phyloP scores from a whole-genome alignment of 73 alveolate species.

The Paramecium caudatum region DNA sequence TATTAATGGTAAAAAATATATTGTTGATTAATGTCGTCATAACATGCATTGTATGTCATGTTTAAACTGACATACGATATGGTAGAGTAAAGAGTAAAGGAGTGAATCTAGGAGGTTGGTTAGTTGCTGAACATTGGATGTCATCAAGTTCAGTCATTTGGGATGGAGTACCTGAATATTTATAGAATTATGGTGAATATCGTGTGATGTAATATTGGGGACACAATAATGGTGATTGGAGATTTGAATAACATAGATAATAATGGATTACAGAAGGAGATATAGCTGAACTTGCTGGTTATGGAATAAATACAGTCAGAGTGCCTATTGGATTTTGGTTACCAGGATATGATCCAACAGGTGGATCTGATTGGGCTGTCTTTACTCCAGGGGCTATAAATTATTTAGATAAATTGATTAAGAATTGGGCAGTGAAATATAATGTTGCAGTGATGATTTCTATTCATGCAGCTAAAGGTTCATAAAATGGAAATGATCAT shows the following conservation, averaged over 20 bases:
- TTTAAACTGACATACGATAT: slow-evolving; percentile 5
- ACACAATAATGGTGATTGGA: background rate
- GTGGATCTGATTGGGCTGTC: background rate
- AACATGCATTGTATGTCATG: background rate
- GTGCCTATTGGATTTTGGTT: slow-evolving; percentile 19
- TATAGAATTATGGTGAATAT: background rate
- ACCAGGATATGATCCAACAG: slow-evolving; percentile 2
- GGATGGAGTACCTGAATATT: background rate
- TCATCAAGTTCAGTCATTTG: background rate
- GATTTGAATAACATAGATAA: slow-evolving; percentile 1
- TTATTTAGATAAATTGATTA: background rate
- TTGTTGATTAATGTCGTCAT: too few relatives aligned
- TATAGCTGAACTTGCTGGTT: background rate
- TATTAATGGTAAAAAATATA: too few relatives aligned
- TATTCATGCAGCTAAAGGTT: slow-evolving; percentile 18
- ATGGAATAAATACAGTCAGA: slow-evolving; percentile 36
- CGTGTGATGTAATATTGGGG: background rate
- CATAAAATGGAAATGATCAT: slow-evolving; percentile 7
- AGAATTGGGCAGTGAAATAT: background rate
- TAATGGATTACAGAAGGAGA: slow-evolving; percentile 53
- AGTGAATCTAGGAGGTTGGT: slow-evolving; percentile 4
- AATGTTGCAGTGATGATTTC: slow-evolving; percentile 4
- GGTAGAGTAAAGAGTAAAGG: slow-evolving; percentile 37
- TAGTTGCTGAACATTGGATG: slow-evolving; percentile 49
- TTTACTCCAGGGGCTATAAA: background rate